A percentile compares a stretch with the other conserved stretches of the same genome.
These are phyloP conservation scores for Spizellomyces sp. DNA, from an alignment of 192 early-diverging fungal species.

Conservation along the genomic window DNA sequence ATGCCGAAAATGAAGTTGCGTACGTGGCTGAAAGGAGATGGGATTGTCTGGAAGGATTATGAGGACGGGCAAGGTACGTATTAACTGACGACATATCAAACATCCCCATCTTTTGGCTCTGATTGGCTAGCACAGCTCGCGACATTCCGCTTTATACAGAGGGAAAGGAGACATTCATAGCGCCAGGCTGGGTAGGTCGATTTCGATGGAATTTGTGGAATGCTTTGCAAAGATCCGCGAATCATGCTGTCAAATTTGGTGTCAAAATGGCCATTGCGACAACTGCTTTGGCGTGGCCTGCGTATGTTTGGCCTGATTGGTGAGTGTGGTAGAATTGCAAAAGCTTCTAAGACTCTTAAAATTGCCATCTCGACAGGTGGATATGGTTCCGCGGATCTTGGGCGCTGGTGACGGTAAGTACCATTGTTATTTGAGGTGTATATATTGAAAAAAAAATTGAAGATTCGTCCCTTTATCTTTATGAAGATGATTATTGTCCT, in stretches of 20 bases:
- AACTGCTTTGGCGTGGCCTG: slow-evolving; percentile 21
- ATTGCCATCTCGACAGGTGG: neutral
- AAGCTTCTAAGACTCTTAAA: neutral
- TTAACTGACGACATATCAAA: neutral
- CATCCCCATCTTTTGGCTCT: neutral
- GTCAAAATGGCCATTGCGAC: slow-evolving; percentile 28
- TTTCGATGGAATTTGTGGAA: slow-evolving; percentile 15
- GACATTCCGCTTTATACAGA: slow-evolving; percentile 29
- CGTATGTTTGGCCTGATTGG: slow-evolving; percentile 26
- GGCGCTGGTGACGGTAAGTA: slow-evolving; percentile 69
- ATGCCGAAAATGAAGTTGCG: slow-evolving; percentile 18
- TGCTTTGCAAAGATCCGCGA: slow-evolving; percentile 1
- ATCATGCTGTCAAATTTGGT: slow-evolving; percentile 15
- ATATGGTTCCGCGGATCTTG: slow-evolving; percentile 67
- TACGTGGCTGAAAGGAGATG: slow-evolving; percentile 19
- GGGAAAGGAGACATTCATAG: slow-evolving; percentile 28
- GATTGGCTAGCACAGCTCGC: slow-evolving; percentile 9
- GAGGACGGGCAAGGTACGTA: slow-evolving; percentile 2
- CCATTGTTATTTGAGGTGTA: too few species aligned
- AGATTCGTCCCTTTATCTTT: neutral
- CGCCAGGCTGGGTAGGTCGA: slow-evolving; percentile 11
- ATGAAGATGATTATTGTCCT: slow-evolving; percentile 67
- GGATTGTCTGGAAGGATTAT: slow-evolving; percentile 1
- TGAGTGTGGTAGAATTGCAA: slow-evolving; percentile 2
- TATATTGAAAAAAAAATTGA: too few species aligned